Evolutionary conservation across 2,329 filamentous ascomycete genomes (phyloP), one percentile per base, ranked within the genome.

Genomic region (Chrysoporthe austroafricana): DNA sequence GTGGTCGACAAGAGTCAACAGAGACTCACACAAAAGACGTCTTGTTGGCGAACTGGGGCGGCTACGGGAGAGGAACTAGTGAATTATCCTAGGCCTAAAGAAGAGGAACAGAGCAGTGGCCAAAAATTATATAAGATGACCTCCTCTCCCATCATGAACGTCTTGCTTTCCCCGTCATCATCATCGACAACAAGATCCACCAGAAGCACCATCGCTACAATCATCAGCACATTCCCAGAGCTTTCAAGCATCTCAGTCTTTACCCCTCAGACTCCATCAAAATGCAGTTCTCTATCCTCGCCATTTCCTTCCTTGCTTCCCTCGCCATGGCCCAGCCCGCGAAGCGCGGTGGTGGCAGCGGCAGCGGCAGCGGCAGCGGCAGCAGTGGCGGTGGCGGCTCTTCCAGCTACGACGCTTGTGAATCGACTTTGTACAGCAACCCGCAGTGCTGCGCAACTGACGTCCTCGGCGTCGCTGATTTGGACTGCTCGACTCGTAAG

Each of bases 261-360:
- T 34, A 21, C 32, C 34, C 16, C 13, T 7, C 32, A 36, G 3
- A 16, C 7, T 42, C 26, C 11, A 34, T n/a, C 59, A 70, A 58
- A 26, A 70, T 70, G 68, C 66, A 65, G n/a, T 61, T 56, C 13
- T 43, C 68, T 36, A 43, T 59, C 14, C 21, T 70, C 4, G 42
- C 62, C 66, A 32, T 64, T 32, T 48, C 54, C 16, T n/a, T 63
- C 66, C 56, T 69, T 63, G 63, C 70, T 39, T 70, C 68, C 26
- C 18, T 70, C 32, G 68, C 68, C 62, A 46, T 68, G 14, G 66
- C 66, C 16, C 21, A 26, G 13, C 68, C 68, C 32, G 39, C 63
- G n/a, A 61, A 56, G 44, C 42, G 54, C 34, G 32, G 50, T 43
- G 65, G 50, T 43, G 36, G 42, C 18, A 57, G 67, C 11, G 63